Base-by-base conservation (phyloP, 2,329 filamentous ascomycete genomes). In the Lecanosticta acicola region DNA sequence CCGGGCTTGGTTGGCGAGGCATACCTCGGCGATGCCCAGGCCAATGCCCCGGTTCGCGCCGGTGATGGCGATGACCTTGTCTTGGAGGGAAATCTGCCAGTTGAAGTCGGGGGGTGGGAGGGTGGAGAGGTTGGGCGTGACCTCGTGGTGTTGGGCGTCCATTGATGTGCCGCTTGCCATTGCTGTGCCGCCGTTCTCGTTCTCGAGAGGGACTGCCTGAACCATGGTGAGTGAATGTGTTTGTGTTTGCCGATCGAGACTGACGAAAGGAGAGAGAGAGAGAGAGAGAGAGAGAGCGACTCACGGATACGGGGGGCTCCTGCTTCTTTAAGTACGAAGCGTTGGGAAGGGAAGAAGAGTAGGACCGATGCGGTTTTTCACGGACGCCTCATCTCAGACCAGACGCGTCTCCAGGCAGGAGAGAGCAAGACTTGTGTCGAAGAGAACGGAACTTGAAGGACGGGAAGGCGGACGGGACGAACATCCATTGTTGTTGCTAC, bases 11-110 rank as follows among this genome's bases (percentile, higher is more conserved):
- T 63, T 63, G 44, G 59, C 60, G 8, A 63, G 56, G 40, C 54
- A 59, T 29, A 63, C 60, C 57, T 63, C 59, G 16, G 60, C 60
- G 14, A 63, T 60, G 13, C 59, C 59, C 10, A 61, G 50, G 10
- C 59, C 59, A 21, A 61, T 61, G 10, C 59, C 59, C 35, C 58
- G 45, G 41, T 61, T 61, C 4, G 59, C 57, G 14, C 67, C 66
- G 3, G 67, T 69, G 43, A 67, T 61, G 32, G 67, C 59, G 54
- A 67, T 56, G 55, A 72, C 56, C 50, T 73, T 73, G 54, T 66
- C 63, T 42, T 62, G 64, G 14, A 74, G 61, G 1, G 66, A 68
- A 4, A 74, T 68, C 45, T 69, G 67, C 69, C 70, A 74, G 60
- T 66, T 67, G 48, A 68, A 66, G 44, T 71, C 61, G n/a, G 67